phyloP scores from a whole-genome alignment of 1,284 basidiomycete genomes.

The Ustilago hordei region DNA sequence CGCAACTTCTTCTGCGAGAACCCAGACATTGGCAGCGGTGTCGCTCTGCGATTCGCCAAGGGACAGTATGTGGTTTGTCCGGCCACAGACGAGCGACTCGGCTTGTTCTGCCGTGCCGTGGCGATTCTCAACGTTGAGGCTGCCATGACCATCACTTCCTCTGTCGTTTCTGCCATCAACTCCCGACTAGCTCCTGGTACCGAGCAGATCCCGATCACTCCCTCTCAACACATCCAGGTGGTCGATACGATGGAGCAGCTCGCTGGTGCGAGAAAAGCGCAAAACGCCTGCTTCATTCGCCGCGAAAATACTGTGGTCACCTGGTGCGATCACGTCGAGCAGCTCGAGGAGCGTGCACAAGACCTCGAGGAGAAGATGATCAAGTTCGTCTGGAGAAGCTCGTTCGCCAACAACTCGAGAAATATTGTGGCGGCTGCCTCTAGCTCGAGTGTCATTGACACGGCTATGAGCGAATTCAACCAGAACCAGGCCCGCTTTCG shows the following conservation, averaged over 20 bases:
- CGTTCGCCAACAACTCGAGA: slow-evolving; percentile 26
- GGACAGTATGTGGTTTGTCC: slow-evolving; percentile 50
- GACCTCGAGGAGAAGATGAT: slow-evolving; percentile 83
- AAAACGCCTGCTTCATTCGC: slow-evolving; percentile 84
- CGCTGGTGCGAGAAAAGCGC: slow-evolving; percentile 80
- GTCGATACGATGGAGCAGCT: slow-evolving; percentile 75
- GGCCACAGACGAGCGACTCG: slow-evolving; percentile 24
- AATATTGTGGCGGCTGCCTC: slow-evolving; percentile 8
- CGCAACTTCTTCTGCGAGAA: slow-evolving; percentile 36
- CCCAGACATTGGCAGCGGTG: slow-evolving; percentile 27
- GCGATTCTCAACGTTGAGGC: slow-evolving; percentile 80
- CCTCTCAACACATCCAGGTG: slow-evolving; percentile 52
- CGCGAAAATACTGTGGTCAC: slow-evolving; percentile 80
- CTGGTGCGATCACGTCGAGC: slow-evolving; percentile 80
- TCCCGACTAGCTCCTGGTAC: slow-evolving; percentile 66
- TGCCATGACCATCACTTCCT: slow-evolving; percentile 81
- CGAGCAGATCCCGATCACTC: slow-evolving; percentile 47
- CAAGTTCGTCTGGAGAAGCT: slow-evolving; percentile 78
- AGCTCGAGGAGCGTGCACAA: slow-evolving; percentile 54
- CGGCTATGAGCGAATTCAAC: slow-evolving; percentile 34
- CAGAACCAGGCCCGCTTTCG: slow-evolving; percentile 30
- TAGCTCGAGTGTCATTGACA: slow-evolving; percentile 4
- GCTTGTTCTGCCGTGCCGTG: slow-evolving; percentile 72
- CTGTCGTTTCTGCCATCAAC: slow-evolving; percentile 81
- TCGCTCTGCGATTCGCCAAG: slow-evolving; percentile 52